Evolutionary conservation across 2,329 filamentous ascomycete genomes (phyloP).

Genomic region (Colletotrichum sansevieriae): DNA sequence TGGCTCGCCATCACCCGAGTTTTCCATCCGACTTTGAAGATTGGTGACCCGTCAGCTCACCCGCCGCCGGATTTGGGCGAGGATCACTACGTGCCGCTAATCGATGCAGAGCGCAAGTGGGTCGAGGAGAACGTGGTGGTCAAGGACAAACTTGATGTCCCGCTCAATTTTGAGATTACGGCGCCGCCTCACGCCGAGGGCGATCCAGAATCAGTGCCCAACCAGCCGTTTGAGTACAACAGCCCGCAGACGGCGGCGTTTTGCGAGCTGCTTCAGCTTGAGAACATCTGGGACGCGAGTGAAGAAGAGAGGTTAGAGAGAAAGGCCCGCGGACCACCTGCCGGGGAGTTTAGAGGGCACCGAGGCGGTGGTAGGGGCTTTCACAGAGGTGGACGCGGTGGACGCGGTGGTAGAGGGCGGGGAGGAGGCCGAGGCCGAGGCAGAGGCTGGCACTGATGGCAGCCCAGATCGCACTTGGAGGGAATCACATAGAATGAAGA

Average conservation of each 20-base stretch:
- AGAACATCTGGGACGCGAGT: conserved; percentile 81
- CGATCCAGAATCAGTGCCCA: conserved; percentile 67
- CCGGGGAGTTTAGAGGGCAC: conserved; percentile 50
- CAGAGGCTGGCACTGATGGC: conserved; percentile 42
- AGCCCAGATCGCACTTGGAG: not conserved
- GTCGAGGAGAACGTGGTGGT: conserved; percentile 80
- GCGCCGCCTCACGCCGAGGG: conserved; percentile 77
- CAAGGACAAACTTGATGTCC: conserved; percentile 73
- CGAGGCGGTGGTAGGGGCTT: conserved; percentile 51
- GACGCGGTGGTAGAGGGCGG: conserved; percentile 53
- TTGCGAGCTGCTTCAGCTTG: conserved; percentile 81
- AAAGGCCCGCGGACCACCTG: conserved; percentile 68
- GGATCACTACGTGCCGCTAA: conserved; percentile 73
- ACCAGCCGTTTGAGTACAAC: conserved; percentile 83
- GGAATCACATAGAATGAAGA: not conserved
- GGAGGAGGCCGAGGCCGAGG: conserved; percentile 49
- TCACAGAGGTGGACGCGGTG: conserved; percentile 51
- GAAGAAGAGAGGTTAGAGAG: conserved; percentile 76
- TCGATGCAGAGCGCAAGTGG: conserved; percentile 82
- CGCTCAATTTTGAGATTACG: conserved; percentile 81
- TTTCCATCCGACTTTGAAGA: conserved; percentile 74
- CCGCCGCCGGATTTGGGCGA: conserved; percentile 75
- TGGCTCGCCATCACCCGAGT: conserved; percentile 94
- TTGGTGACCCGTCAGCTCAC: conserved; percentile 70
- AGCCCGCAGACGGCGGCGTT: conserved; percentile 89